Percentiles rank a stretch among this genome's conserved stretches.
These are phyloP conservation scores for Periconia sp. DNA, from an alignment of 2,329 filamentous ascomycete species.

Conservation along the genomic window DNA sequence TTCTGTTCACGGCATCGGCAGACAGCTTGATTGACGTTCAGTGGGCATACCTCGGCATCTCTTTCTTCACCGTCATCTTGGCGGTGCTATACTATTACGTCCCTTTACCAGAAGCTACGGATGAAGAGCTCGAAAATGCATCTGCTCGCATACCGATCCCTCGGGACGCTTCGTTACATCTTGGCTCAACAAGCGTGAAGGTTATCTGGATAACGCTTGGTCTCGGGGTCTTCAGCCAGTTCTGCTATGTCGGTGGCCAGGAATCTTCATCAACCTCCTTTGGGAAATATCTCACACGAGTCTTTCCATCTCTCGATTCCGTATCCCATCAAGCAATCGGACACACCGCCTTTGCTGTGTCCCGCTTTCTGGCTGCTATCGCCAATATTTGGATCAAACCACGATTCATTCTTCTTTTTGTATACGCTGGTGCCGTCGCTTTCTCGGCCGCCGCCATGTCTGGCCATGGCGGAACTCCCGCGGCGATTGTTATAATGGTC, in stretches of 20 bases:
- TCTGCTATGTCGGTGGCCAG: slow-evolving; percentile 67
- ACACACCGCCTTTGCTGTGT: slow-evolving; percentile 64
- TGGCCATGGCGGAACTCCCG: slow-evolving; percentile 40
- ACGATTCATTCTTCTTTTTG: slow-evolving; percentile 61
- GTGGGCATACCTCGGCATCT: slow-evolving; percentile 69
- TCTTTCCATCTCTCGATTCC: slow-evolving; percentile 45
- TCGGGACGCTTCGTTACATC: slow-evolving; percentile 48
- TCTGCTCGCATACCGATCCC: slow-evolving; percentile 51
- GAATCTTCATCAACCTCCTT: slow-evolving; percentile 61
- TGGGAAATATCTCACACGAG: slow-evolving; percentile 49
- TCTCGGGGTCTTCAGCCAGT: slow-evolving; percentile 61
- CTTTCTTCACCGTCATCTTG: slow-evolving; percentile 64
- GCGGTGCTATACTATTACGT: slow-evolving; percentile 67
- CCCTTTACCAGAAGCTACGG: slow-evolving; percentile 66
- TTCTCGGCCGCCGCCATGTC: slow-evolving; percentile 60
- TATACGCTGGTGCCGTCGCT: slow-evolving; percentile 60
- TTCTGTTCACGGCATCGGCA: slow-evolving; percentile 60
- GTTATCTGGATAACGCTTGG: slow-evolving; percentile 64
- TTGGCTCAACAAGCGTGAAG: slow-evolving; percentile 49
- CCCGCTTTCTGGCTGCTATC: slow-evolving; percentile 63
- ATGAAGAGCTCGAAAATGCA: slow-evolving; percentile 63
- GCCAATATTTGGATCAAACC: slow-evolving; percentile 63
- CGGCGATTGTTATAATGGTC: slow-evolving; percentile 58
- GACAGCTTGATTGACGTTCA: slow-evolving; percentile 65
- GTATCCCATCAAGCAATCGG: slow-evolving; percentile 59